Conservation (phyloP, 2,329 filamentous ascomycete genomes). For the Fusarium sacchari region DNA sequence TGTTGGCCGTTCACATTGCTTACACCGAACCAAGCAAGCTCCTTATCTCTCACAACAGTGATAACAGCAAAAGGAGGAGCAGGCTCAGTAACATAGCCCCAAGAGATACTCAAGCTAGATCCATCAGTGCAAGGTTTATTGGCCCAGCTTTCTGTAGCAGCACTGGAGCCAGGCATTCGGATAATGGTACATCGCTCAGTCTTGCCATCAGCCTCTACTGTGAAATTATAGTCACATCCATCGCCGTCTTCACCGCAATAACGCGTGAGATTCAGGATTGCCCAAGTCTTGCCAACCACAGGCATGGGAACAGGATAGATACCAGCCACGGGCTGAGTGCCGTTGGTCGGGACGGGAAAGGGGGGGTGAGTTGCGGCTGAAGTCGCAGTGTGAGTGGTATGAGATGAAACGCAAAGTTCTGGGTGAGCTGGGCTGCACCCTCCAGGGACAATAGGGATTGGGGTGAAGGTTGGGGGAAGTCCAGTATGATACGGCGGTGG, state of each 20-base stretch:
- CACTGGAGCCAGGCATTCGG: constrained; percentile 20
- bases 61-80: constrained; percentile 31
- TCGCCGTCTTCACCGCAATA: constrained; percentile 25
- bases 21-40: constrained; percentile 36
- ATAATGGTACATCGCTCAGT: constrained; percentile 29
- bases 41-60: constrained; percentile 23
- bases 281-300: constrained; percentile 20
- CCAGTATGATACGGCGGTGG: constrained; percentile 6
- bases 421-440: constrained; percentile 24
- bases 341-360: neutral
- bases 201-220: constrained; percentile 22
- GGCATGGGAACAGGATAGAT: constrained; percentile 12
- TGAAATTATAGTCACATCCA: constrained; percentile 35
- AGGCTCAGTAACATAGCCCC: constrained; percentile 32
- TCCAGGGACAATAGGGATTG: neutral
- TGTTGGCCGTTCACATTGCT: constrained; percentile 28
- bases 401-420: constrained; percentile 5
- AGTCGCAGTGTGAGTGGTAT: neutral
- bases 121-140: constrained; percentile 25
- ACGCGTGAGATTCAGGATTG: constrained; percentile 23
- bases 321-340: neutral
- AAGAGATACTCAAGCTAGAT: constrained; percentile 26
- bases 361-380: neutral
- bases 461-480: constrained; percentile 3
- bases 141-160: constrained; percentile 29